These are phyloP conservation scores for Arthrobotrys entomopaga DNA, from an alignment of 2,329 filamentous ascomycete species.

Conservation along the genomic window DNA sequence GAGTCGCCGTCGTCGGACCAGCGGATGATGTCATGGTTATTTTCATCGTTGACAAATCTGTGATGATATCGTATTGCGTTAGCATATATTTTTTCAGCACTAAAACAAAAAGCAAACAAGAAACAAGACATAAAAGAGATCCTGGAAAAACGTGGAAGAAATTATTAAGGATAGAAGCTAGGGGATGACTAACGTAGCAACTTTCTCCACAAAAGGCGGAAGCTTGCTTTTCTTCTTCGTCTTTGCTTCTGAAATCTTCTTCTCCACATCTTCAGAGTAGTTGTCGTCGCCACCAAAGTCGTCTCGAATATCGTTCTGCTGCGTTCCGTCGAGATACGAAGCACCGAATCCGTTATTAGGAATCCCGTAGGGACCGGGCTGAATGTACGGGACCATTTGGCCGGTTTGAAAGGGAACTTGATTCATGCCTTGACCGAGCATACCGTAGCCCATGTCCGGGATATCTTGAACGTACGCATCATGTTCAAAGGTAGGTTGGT, in stretches of 20 bases:
- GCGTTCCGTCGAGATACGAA: conserved; percentile 41
- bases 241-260: conserved; percentile 87
- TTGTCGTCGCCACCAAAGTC: conserved; percentile 76
- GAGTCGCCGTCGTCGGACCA: conserved; percentile 98
- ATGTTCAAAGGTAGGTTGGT: conserved; percentile 43
- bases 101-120: conserved; percentile 12
- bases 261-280: conserved; percentile 70
- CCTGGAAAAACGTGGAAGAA: conserved; percentile 6
- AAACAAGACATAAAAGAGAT: not conserved
- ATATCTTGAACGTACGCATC: conserved; percentile 47
- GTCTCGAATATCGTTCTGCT: conserved; percentile 23
- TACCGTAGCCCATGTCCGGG: conserved; percentile 41
- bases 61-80: conserved; percentile 24
- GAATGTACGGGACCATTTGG: conserved; percentile 49
- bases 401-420: conserved; percentile 44
- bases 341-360: conserved; percentile 35
- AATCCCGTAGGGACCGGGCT: conserved; percentile 37
- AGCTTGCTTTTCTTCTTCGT: conserved; percentile 79
- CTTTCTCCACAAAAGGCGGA: conserved; percentile 94
- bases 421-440: conserved; percentile 42
- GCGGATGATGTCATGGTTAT: conserved; percentile 92
- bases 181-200: conserved; percentile 45
- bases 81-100: conserved; percentile 46
- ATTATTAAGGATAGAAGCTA: conserved; percentile 9
- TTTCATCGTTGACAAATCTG: conserved; percentile 91